A percentile compares a stretch with the other conserved stretches of the same genome.
Conservation (phyloP, 805 yeast species). For the Metschnikowia continentalis region DNA sequence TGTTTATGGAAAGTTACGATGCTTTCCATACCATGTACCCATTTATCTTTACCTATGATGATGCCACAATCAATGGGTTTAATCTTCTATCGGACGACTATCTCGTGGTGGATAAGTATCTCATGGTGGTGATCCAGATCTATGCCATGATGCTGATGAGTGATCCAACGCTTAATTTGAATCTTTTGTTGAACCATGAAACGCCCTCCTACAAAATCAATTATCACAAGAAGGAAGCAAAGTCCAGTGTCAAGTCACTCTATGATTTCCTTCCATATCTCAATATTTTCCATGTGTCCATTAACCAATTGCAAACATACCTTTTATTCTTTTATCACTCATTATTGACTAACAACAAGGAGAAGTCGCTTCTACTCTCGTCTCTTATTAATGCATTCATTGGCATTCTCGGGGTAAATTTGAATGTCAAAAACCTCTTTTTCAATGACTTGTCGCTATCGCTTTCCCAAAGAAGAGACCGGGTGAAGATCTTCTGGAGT, state of each 20-base stretch:
- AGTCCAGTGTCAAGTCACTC: conserved; percentile 31
- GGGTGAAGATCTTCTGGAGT: conserved; percentile 46
- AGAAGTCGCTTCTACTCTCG: conserved; percentile 34
- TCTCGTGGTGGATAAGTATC: conserved; percentile 38
- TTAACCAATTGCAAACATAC: conserved; percentile 48
- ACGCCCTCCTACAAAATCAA: conserved; percentile 26
- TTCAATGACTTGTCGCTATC: conserved; percentile 46
- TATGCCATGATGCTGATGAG: conserved; percentile 52
- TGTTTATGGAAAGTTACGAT: conserved; percentile 49
- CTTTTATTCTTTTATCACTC: conserved; percentile 47
- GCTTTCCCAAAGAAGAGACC: conserved; percentile 32
- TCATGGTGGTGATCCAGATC: conserved; percentile 43
- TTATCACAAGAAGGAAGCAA: conserved; percentile 6
- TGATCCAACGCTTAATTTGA: conserved; percentile 42
- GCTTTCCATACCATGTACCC: conserved; percentile 47
- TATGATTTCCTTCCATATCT: conserved; percentile 45
- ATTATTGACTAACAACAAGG: conserved; percentile 40
- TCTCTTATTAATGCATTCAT: conserved; percentile 40
- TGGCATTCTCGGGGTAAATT: conserved; percentile 40
- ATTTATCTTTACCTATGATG: conserved; percentile 44
- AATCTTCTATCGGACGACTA: conserved; percentile 41
- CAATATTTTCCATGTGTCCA: conserved; percentile 45
- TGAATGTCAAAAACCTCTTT: conserved; percentile 37
- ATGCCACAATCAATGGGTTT: conserved; percentile 44
- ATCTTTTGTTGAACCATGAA: conserved; percentile 35